Percentiles rank a stretch among this genome's conserved stretches.
These are phyloP conservation scores for Coccomyxa subellipsoidea DNA, from an alignment of 163 green algal species.

Conservation along the genomic window DNA sequence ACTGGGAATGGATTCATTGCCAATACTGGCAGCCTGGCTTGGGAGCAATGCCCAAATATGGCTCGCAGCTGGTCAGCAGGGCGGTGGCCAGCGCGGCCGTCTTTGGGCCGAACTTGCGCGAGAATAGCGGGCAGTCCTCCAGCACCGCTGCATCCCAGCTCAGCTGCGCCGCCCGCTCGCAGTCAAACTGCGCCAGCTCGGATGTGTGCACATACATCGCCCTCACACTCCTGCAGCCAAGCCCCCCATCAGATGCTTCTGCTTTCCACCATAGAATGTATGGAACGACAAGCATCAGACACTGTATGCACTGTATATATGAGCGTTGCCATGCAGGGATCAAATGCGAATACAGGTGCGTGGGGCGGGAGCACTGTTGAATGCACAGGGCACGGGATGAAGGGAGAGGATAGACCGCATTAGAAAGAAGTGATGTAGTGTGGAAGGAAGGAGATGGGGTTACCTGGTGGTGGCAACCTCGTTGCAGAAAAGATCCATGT, in stretches of 20 bases:
- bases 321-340: no score
- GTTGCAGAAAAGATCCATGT: neutral
- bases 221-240: neutral
- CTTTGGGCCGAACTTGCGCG: conserved; percentile 25
- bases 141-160: neutral
- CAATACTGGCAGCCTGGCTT: neutral
- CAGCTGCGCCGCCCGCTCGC: neutral
- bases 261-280: no score
- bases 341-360: no score
- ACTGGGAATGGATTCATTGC: neutral
- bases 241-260: no score
- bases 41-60: neutral
- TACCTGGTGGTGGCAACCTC: neutral
- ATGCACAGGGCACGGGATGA: no score
- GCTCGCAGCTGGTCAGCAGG: conserved; percentile 7
- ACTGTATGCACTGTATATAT: no score
- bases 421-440: no score
- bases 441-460: neutral
- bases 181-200: neutral
- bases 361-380: no score
- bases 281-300: no score
- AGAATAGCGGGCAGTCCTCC: conserved; percentile 26
- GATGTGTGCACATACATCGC: neutral
- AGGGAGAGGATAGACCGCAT: no score
- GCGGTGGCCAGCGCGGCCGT: neutral